Conservation (phyloP, 2,329 filamentous ascomycete species). For the Emergomyces africanus region DNA sequence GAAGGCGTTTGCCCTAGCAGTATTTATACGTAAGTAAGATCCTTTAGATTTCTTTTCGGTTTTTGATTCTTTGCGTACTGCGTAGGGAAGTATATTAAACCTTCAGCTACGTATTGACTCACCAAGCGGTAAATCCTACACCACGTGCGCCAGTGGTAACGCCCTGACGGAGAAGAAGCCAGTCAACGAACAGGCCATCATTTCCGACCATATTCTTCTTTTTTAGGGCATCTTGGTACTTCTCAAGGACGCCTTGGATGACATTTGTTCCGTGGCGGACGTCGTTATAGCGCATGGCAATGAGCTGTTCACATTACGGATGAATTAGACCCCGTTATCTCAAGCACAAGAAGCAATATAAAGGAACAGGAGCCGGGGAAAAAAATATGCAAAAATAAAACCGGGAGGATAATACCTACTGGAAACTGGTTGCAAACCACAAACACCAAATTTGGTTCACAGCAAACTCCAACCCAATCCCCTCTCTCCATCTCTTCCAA, state of each 20-base stretch:
- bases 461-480: background rate
- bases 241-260: constrained; percentile 21
- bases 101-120: background rate
- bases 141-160: background rate
- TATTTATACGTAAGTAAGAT: background rate
- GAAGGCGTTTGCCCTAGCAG: background rate
- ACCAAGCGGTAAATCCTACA: background rate
- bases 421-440: background rate
- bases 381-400: no score
- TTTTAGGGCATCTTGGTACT: constrained; percentile 23
- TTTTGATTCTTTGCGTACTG: background rate
- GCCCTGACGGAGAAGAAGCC: background rate
- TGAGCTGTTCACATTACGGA: background rate
- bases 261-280: constrained; percentile 3
- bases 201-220: background rate
- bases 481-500: constrained; percentile 25
- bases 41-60: background rate
- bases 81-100: background rate
- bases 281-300: background rate
- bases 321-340: background rate
- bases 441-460: background rate
- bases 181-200: background rate
- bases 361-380: no score
- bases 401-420: background rate
- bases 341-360: background rate